Percentiles rank a stretch among this genome's conserved stretches.
Evolutionary conservation across 2,329 filamentous ascomycete species (phyloP).

Genomic region (Fusarium lateritium): DNA sequence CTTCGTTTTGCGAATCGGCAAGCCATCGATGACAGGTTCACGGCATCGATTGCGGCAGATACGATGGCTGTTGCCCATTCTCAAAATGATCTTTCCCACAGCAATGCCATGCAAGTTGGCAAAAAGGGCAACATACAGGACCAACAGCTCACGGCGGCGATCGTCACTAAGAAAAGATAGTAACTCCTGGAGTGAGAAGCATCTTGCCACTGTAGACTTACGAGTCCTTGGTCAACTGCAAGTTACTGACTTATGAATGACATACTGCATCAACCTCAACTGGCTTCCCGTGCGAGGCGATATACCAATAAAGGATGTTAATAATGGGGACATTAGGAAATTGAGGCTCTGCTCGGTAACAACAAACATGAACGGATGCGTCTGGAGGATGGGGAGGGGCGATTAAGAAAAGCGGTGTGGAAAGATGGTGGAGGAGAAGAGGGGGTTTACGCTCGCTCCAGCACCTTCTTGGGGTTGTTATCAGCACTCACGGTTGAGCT

Average conservation of each 20-base stretch:
- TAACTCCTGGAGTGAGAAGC: conserved; percentile 14
- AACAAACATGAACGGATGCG: conserved; percentile 13
- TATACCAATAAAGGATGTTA: conserved; percentile 14
- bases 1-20: conserved; percentile 12
- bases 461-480: conserved; percentile 19
- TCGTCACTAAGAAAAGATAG: conserved; percentile 16
- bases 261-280: conserved; percentile 12
- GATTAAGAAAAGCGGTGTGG: conserved; percentile 48
- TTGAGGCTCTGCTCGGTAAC: conserved; percentile 42
- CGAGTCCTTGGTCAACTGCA: conserved; percentile 1
- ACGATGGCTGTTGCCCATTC: conserved; percentile 21
- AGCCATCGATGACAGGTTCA: conserved; percentile 16
- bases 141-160: conserved; percentile 12
- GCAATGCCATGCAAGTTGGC: conserved; percentile 23
- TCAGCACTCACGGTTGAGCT: conserved; percentile 28
- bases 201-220: conserved; percentile 8
- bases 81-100: conserved; percentile 17
- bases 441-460: conserved; percentile 38
- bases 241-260: conserved; percentile 10
- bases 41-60: conserved; percentile 9
- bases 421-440: conserved; percentile 45
- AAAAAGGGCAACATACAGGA: conserved; percentile 19
- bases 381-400: conserved; percentile 21
- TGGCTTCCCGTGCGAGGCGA: conserved; percentile 9
- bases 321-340: conserved; percentile 19